Evolutionary conservation across 257 asterid species (phyloP).

Genomic region (Paraleonurus japonicus): DNA sequence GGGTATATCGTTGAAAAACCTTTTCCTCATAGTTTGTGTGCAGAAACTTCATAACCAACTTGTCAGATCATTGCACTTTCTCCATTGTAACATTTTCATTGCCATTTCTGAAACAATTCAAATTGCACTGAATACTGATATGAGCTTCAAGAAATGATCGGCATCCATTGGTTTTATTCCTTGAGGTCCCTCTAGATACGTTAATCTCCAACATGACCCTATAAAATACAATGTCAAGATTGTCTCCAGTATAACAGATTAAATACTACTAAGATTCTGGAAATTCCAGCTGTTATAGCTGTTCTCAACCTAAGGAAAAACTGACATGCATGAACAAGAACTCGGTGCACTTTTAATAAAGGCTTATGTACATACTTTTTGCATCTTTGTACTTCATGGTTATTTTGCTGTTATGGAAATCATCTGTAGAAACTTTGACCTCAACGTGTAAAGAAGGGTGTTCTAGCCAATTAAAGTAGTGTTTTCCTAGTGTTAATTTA

Average conservation of each 20-base stretch:
- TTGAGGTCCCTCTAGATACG: conserved; percentile 13
- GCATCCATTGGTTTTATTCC: conserved; percentile 9
- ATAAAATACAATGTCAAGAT: conserved; percentile 6
- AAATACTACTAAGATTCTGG: conserved; percentile 13
- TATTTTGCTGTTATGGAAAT: background rate
- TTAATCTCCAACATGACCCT: conserved; percentile 9
- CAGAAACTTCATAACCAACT: background rate
- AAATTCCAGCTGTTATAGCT: background rate
- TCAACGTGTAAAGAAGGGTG: background rate
- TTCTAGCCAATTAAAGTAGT: background rate
- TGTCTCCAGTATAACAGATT: background rate
- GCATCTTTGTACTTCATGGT: too few relatives aligned
- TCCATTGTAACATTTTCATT: background rate
- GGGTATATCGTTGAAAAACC: background rate
- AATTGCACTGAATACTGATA: conserved; percentile 1
- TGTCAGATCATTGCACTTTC: conserved; percentile 8
- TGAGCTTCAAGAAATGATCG: background rate
- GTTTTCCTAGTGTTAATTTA: background rate
- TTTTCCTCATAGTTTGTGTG: background rate
- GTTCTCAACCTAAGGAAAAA: background rate
- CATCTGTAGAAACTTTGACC: background rate
- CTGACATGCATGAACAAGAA: background rate
- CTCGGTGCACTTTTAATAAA: background rate
- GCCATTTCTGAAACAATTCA: background rate
- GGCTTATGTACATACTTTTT: background rate